Base-by-base conservation (phyloP, 805 yeast species). In the Lipomyces orientalis region DNA sequence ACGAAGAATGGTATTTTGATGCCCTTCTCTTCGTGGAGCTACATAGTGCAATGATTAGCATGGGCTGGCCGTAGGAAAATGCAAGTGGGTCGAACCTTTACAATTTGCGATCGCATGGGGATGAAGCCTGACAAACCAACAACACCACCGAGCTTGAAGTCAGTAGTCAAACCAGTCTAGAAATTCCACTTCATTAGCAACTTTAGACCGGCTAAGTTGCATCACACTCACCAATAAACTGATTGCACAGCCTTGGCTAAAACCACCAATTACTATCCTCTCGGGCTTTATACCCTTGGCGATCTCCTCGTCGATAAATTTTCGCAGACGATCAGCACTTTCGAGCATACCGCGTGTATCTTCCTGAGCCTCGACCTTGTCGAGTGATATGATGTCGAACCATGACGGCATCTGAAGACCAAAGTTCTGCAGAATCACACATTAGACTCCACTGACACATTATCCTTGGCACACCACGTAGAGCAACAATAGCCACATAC, bases 211-310 rank as follows among this genome's bases (percentile, higher is more conserved):
- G 39, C 14, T 5, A 12, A 19, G 19, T 22, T 12, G 19, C 2
- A 16, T 16, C 22, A 1, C 25, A 64, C 76, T 22, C 64, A 73
- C 75, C 2, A 90, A 91, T 67, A 90, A 80, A 0, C 95, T 80
- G 10, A 94, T 68, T 1, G 97, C 93, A 60, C 92, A 96, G 64
- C 99, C 99, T 79, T 95, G 99, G 4, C 96, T 89, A 76, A 95
- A 95, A 0, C 99, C 99, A 46, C 98, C 98, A 65, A 95, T 81
- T n/a, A 95, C 81, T 58, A 95, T 90, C 62, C 90, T 85, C 46
- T 75, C 73, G 12, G 80, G 65, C 7, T 80, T 75, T 31, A 80
- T 75, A 5, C 83, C 83, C 7, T 67, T 66, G 9, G 64, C 72
- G 31, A 77, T 71, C 66, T 78, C 81, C 39, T 75, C 74, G 22